A percentile compares a stretch with the other conserved stretches of the same genome.
phyloP scores from a whole-genome alignment of 495 filamentous ascomycete species.

The Neurospora sublineolata region DNA sequence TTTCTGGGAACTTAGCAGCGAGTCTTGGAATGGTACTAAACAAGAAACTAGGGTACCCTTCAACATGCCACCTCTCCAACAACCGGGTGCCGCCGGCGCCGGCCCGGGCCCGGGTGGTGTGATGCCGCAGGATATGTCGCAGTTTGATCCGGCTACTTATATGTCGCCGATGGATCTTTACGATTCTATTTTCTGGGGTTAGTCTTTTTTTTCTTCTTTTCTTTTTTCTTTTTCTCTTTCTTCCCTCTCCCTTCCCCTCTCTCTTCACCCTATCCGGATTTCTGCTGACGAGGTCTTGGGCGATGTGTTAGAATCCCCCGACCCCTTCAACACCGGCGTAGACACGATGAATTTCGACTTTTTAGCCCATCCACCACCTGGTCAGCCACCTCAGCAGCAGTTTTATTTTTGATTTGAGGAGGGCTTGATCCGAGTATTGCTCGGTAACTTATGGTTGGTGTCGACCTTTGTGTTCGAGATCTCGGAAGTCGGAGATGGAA shows the following conservation, averaged over 20 bases:
- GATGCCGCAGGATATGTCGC: constrained; percentile 23
- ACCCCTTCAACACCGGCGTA: constrained; percentile 36
- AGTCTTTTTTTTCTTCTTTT: constrained; percentile 6
- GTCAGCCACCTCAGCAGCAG: constrained; percentile 35
- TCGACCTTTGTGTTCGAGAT: not conserved
- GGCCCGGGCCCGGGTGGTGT: constrained; percentile 1
- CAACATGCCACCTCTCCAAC: not conserved
- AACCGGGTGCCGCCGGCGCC: not conserved
- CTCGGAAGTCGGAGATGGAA: not conserved
- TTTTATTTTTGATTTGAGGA: constrained; percentile 33
- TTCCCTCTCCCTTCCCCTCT: not conserved
- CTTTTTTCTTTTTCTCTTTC: not conserved
- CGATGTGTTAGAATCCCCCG: constrained; percentile 32
- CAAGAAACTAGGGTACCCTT: constrained; percentile 6
- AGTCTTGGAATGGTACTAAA: not conserved
- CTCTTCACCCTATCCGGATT: too few species aligned
- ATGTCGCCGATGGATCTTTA: constrained; percentile 49
- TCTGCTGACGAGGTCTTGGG: not conserved
- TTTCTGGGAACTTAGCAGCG: not conserved
- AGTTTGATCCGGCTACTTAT: constrained; percentile 31
- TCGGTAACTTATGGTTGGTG: too few species aligned
- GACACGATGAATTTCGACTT: constrained; percentile 43
- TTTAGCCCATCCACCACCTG: constrained; percentile 35
- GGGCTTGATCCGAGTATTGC: too few species aligned
- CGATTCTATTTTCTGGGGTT: constrained; percentile 49